Conservation (phyloP, 306 rosid species). For the Vachellia collinsii region DNA sequence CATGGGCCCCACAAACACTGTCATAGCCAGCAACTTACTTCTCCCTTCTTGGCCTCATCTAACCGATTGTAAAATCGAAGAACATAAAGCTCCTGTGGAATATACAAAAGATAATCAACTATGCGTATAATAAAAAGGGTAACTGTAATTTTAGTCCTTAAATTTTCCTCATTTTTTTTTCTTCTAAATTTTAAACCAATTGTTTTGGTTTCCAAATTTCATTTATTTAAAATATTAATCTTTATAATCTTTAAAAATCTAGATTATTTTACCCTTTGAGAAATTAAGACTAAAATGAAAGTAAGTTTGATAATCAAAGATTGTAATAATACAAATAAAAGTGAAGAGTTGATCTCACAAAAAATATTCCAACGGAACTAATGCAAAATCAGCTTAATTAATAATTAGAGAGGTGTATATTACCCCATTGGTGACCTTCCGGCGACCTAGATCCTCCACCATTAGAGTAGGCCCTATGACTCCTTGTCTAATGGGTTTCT, state of each 20-base stretch:
- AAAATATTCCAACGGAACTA: slow-evolving; percentile 28
- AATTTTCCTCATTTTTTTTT: too few species aligned
- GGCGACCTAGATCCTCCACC: slow-evolving; percentile 77
- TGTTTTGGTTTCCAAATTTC: too few species aligned
- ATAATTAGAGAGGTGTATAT: slow-evolving; percentile 11
- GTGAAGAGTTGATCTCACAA: slow-evolving; percentile 12
- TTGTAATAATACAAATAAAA: too few species aligned
- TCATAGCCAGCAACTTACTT: slow-evolving; percentile 56
- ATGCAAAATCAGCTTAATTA: slow-evolving; percentile 24
- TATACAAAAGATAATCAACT: slow-evolving; percentile 25
- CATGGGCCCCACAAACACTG: slow-evolving; percentile 26
- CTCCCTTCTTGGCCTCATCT: slow-evolving; percentile 85
- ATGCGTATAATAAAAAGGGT: neutral
- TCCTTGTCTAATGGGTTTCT: slow-evolving; percentile 91
- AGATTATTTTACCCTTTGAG: too few species aligned
- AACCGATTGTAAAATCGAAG: slow-evolving; percentile 75
- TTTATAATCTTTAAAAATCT: too few species aligned
- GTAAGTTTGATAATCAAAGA: too few species aligned
- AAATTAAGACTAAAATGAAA: too few species aligned
- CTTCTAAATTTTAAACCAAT: too few species aligned
- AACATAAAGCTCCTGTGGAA: slow-evolving; percentile 73
- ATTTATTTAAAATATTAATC: too few species aligned
- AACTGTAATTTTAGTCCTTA: too few species aligned
- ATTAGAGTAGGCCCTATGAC: slow-evolving; percentile 84
- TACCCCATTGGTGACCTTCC: slow-evolving; percentile 69